These are phyloP conservation scores for Brachypodium distachyon DNA, from an alignment of 202 grass and related monocot species.

Conservation along the genomic window DNA sequence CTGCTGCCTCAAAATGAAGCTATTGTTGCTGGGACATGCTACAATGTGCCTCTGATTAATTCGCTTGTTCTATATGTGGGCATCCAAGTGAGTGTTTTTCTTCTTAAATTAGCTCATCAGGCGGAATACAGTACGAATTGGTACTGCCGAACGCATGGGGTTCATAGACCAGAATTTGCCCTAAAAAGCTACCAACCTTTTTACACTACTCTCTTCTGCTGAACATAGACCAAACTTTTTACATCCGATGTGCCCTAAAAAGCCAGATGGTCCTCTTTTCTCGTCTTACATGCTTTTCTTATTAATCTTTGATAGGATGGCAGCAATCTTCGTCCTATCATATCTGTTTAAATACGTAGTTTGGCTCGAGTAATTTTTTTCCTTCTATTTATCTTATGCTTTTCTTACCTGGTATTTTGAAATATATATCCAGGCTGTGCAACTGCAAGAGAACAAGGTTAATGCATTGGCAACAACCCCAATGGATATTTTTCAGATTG, in stretches of 20 bases:
- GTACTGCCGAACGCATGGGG: not conserved
- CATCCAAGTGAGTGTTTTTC: constrained; percentile 53
- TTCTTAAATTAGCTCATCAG: not conserved
- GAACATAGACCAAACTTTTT: not conserved
- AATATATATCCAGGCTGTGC: constrained; percentile 54
- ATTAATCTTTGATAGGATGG: not conserved
- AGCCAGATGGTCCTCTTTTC: not conserved
- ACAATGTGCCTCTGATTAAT: constrained; percentile 71
- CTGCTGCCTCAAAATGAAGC: constrained; percentile 70
- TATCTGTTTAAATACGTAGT: not conserved
- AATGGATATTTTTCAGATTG: constrained; percentile 76
- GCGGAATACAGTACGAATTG: not conserved
- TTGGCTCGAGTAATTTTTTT: not conserved
- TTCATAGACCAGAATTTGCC: not conserved
- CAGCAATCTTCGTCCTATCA: not conserved
- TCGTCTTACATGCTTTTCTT: not conserved
- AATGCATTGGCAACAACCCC: constrained; percentile 35
- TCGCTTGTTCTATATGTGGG: constrained; percentile 89
- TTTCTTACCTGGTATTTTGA: constrained; percentile 6
- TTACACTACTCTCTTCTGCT: too few relatives aligned
- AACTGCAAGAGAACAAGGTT: constrained; percentile 51
- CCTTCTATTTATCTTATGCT: not conserved
- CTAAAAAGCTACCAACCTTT: not conserved
- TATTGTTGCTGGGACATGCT: constrained; percentile 51
- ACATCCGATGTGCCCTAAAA: too few relatives aligned